Evolutionary conservation across 495 filamentous ascomycete genomes (phyloP).

Genomic region (Xylaria scruposa): DNA sequence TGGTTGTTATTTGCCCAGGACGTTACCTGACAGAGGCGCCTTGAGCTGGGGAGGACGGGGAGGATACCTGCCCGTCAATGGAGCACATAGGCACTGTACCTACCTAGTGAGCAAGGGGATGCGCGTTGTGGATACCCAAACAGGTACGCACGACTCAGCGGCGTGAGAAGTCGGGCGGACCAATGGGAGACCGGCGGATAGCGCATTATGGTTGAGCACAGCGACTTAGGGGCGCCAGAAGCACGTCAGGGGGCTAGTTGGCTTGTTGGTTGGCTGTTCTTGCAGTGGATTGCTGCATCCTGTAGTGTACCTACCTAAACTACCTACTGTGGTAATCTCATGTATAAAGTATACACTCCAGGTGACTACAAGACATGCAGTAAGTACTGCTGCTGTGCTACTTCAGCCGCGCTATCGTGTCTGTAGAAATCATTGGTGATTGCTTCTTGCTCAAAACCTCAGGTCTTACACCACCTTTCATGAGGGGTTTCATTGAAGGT

Average conservation of each 20-base stretch:
- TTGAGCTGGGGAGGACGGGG: background rate
- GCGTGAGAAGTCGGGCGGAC: background rate
- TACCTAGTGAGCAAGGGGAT: background rate
- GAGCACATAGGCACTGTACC: background rate
- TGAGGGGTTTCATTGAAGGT: background rate
- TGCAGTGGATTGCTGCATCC: background rate
- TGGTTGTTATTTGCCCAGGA: background rate
- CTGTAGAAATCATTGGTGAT: background rate
- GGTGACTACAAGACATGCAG: background rate
- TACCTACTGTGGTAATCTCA: background rate
- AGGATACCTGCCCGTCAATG: background rate
- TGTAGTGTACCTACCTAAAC: background rate
- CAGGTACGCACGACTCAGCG: conserved; percentile 5
- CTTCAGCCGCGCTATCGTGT: background rate
- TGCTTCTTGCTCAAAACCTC: background rate
- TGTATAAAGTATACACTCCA: no score
- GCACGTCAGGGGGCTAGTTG: background rate
- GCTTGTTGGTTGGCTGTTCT: background rate
- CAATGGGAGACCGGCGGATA: conserved; percentile 14
- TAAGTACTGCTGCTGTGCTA: background rate
- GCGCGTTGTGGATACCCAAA: background rate
- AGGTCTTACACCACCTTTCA: background rate
- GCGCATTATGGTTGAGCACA: background rate
- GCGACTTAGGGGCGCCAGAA: background rate
- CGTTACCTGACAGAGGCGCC: conserved; percentile 8